Base-by-base conservation (phyloP, 2,329 filamentous ascomycete genomes). In the Penicillium decumbens region DNA sequence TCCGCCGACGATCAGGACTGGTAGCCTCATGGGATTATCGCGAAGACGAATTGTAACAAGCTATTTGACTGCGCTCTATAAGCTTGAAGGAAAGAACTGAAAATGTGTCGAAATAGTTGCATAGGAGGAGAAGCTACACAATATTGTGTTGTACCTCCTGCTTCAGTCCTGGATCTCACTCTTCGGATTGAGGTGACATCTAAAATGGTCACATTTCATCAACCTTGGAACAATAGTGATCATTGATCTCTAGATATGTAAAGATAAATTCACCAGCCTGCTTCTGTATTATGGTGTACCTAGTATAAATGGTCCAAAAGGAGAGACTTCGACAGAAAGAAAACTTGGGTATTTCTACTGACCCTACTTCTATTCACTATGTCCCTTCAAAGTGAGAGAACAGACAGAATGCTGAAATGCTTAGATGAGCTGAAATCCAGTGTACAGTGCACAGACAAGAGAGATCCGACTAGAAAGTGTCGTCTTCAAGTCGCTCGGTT, bases 401-500 rank as follows among this genome's bases (percentile, higher is more conserved):
- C 18, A 37, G 12, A 37, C 15, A 37, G 6, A 32, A 32, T 32
- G 30, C 30, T 15, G 7, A 6, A 13, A 23, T 23, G 20, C 20
- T 23, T 1, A 23, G 8, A 32, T 4, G 4, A 4, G 29, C 7
- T 6, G 6, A 15, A 32, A n/a, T 38, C 3, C 23, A 40, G 38
- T 9, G n/a, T 15, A 35, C 4, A 35, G n/a, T n/a, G 18, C 32
- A 18, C 7, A 40, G 8, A 3, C 20, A 23, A n/a, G 6, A 5
- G 9, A 8, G 23, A 24, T 6, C 15, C 8, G 24, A 6, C 60
- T 61, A 77, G 50, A 77, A 77, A 0, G 71, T 76, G 49, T 77
- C 74, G 53, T 77, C 74, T 43, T 77, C 74, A 28, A 74, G 53
- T 25, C 63, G 58, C 45, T 66, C 65, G 13, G 66, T 64, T 23